Evolutionary conservation across 306 rosid species (phyloP).

Genomic region (Citrullus mucosospermus): DNA sequence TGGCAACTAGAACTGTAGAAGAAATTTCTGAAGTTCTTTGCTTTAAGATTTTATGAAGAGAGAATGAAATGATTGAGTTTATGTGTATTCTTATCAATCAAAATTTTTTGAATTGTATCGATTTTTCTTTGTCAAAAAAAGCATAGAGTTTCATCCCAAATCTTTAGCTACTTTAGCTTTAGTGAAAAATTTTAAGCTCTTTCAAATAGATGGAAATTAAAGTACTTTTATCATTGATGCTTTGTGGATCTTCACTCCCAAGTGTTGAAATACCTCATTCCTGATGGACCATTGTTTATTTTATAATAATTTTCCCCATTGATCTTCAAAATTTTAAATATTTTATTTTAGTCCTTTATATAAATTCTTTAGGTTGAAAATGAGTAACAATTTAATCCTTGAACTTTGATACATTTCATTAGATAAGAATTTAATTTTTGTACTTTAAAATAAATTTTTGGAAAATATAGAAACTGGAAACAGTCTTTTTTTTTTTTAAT

Average conservation of each 20-base stretch:
- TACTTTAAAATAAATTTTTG: too few relatives aligned
- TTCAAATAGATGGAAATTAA: neutral
- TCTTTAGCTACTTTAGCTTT: neutral
- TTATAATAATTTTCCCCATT: neutral
- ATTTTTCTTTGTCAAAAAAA: neutral
- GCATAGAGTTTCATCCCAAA: neutral
- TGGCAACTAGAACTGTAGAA: constrained; percentile 12
- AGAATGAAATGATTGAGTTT: neutral
- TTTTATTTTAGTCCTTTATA: neutral
- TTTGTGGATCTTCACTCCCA: neutral
- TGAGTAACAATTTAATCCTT: too few relatives aligned
- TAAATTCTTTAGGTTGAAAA: too few relatives aligned
- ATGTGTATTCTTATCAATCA: neutral
- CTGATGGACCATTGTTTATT: neutral
- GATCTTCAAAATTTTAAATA: neutral
- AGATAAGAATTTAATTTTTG: too few relatives aligned
- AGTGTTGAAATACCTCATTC: neutral
- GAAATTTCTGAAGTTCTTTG: neutral
- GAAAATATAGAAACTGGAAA: too few relatives aligned
- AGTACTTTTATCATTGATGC: neutral
- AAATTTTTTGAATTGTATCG: neutral
- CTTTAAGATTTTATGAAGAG: neutral
- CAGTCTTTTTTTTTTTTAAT: too few relatives aligned
- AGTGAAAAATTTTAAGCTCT: neutral
- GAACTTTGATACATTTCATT: too few relatives aligned